Evolutionary conservation across 208 protist genomes (phyloP).

Genomic region (Acanthamoeba culbertsoni): DNA sequence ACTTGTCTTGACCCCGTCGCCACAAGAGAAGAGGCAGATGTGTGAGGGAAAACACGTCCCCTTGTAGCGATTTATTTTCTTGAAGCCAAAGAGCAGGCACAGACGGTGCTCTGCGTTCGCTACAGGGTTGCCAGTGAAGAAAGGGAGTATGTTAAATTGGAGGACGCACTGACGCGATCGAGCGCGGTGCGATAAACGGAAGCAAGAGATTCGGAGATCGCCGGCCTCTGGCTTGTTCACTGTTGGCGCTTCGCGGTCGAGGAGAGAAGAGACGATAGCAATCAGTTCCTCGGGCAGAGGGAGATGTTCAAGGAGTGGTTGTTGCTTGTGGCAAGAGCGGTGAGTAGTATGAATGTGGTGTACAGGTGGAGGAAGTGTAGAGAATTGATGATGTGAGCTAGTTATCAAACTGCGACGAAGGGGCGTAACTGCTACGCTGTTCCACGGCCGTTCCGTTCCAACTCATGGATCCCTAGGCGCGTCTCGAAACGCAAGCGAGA

Average conservation of each 20-base stretch:
- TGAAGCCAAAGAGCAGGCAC: not conserved
- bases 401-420: not conserved
- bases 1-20: too few relatives aligned
- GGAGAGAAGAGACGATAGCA: not conserved
- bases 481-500: not conserved
- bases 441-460: slow-evolving; percentile 17
- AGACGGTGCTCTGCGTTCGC: not conserved
- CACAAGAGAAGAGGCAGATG: too few relatives aligned
- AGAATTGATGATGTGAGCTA: not conserved
- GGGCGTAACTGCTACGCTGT: slow-evolving; percentile 60
- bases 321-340: not conserved
- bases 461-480: not conserved
- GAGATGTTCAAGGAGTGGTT: not conserved
- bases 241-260: too few relatives aligned
- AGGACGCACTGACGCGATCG: too few relatives aligned
- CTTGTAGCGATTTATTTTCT: not conserved
- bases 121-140: not conserved
- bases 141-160: not conserved
- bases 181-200: too few relatives aligned
- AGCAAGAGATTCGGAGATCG: too few relatives aligned
- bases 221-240: too few relatives aligned
- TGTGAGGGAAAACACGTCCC: too few relatives aligned
- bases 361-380: not conserved
- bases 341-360: not conserved
- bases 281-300: not conserved